Evolutionary conservation across 1,284 basidiomycete genomes (phyloP), one percentile per base, ranked within the genome.

Genomic region (Cutaneotrichosporon cyanovorans): DNA sequence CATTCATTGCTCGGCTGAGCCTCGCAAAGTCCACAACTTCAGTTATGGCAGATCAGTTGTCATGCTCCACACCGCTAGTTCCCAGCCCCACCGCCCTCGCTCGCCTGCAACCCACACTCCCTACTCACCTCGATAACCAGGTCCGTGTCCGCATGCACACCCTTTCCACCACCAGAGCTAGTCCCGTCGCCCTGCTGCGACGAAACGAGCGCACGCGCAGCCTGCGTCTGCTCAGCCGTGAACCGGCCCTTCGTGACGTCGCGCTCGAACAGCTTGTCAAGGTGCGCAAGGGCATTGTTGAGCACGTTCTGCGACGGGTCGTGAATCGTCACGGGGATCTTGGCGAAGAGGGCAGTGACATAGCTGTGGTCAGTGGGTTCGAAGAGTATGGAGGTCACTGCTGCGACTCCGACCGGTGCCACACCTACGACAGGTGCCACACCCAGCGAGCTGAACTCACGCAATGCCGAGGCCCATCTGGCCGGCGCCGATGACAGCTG

Each of bases 241-340:
- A 96, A 75, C 41, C 83, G 81, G 11, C 84, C 84, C 72, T 96
- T 96, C 40, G 77, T 71, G 10, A 92, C 84, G 58, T 96, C 90
- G 71, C 90, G 90, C n/a, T 77, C 80, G 18, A 97, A 77, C 4
- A 95, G 79, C 60, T 81, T 82, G 70, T 86, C 85, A 38, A 65
- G 53, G 40, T 51, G 48, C 11, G 56, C 58, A 35, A 62, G 48
- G 1, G 60, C 60, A 15, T 53, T 45, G 14, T 56, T 53, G 9
- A 69, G 57, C 18, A 65, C 65, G n/a, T 54, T 52, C 3, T 54
- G 46, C 4, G 61, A 63, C 2, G 67, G 65, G 42, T 69, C 67
- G 48, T 66, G 57, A 3, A 69, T 37, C 14, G 64, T 60, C 11
- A 68, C 48, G 2, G 62, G 60, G 5, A 68, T 39, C 42, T 55